These are phyloP conservation scores for Hygrophila difformis DNA, from an alignment of 257 asterid species.

Conservation along the genomic window DNA sequence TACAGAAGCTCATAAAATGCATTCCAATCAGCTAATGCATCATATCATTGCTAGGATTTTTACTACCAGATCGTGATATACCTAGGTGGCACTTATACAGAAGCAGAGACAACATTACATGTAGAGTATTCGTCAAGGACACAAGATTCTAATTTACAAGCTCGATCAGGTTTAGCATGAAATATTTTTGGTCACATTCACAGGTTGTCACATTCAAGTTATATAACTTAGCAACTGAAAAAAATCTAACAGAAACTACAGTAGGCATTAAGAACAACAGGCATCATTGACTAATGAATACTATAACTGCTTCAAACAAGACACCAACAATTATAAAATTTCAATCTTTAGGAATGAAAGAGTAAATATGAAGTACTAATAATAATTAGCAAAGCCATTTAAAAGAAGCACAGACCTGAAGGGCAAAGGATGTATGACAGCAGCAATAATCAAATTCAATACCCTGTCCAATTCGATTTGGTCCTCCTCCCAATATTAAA, in stretches of 20 bases:
- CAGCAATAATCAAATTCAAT: slow-evolving; percentile 98
- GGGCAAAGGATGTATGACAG: slow-evolving; percentile 95
- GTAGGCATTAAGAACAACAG: too few species aligned
- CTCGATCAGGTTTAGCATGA: background rate
- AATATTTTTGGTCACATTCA: slow-evolving; percentile 2
- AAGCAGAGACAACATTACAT: background rate
- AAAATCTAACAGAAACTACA: too few species aligned
- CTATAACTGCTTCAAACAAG: too few species aligned
- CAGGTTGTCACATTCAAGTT: slow-evolving; percentile 5
- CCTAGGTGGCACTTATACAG: background rate
- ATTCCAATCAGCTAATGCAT: background rate
- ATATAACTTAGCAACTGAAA: too few species aligned
- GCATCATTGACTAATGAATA: too few species aligned
- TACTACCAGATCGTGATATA: background rate
- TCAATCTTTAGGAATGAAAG: too few species aligned
- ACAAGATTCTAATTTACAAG: background rate
- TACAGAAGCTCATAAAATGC: slow-evolving; percentile 2
- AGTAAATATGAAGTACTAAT: background rate
- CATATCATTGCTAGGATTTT: background rate
- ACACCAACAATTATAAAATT: too few species aligned
- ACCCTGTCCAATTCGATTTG: slow-evolving; percentile 97
- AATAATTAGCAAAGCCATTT: slow-evolving; percentile 12
- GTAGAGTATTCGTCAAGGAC: too few species aligned
- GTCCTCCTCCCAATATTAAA: slow-evolving; percentile 95
- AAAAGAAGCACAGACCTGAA: slow-evolving; percentile 52